Evolutionary conservation across 106 monocot genomes (phyloP).

Genomic region (Posidonia australis): DNA sequence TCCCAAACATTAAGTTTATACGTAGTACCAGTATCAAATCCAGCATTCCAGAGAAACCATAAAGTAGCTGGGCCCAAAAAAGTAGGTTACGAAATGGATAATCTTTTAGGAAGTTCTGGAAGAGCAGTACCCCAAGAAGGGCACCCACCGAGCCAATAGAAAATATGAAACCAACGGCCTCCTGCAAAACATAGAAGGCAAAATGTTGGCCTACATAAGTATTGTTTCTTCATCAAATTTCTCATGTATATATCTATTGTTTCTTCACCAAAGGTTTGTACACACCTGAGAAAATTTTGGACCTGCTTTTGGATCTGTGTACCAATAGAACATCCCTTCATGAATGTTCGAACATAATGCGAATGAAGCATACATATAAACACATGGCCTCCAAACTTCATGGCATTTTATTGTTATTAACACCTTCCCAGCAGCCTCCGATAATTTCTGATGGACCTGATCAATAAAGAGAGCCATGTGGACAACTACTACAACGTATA

Average conservation of each 20-base stretch:
- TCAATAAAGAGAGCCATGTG: no score
- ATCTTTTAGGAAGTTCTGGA: slow-evolving; percentile 55
- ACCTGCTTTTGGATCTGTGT: slow-evolving; percentile 51
- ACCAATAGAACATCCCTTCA: slow-evolving; percentile 83
- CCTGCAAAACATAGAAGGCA: slow-evolving; percentile 28
- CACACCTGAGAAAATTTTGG: slow-evolving; percentile 76
- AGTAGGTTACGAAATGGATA: slow-evolving; percentile 47
- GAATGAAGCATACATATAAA: slow-evolving; percentile 66
- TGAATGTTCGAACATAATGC: slow-evolving; percentile 25
- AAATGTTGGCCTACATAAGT: neutral
- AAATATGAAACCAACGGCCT: slow-evolving; percentile 51
- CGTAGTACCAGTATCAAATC: slow-evolving; percentile 65
- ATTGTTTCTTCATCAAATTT: neutral
- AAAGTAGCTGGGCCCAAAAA: slow-evolving; percentile 55
- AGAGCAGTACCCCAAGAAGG: slow-evolving; percentile 58
- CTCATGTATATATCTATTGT: no score
- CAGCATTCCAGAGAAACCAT: slow-evolving; percentile 45
- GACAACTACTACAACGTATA: no score
- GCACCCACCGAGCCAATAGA: slow-evolving; percentile 63
- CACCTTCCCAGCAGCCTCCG: slow-evolving; percentile 39
- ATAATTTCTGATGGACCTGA: slow-evolving; percentile 1
- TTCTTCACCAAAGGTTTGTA: neutral
- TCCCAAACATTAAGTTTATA: slow-evolving; percentile 37
- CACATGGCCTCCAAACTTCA: slow-evolving; percentile 47
- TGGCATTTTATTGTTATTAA: slow-evolving; percentile 40